Evolutionary conservation across 2,329 filamentous ascomycete species (phyloP).

Genomic region (Neofusicoccum umdonicola): DNA sequence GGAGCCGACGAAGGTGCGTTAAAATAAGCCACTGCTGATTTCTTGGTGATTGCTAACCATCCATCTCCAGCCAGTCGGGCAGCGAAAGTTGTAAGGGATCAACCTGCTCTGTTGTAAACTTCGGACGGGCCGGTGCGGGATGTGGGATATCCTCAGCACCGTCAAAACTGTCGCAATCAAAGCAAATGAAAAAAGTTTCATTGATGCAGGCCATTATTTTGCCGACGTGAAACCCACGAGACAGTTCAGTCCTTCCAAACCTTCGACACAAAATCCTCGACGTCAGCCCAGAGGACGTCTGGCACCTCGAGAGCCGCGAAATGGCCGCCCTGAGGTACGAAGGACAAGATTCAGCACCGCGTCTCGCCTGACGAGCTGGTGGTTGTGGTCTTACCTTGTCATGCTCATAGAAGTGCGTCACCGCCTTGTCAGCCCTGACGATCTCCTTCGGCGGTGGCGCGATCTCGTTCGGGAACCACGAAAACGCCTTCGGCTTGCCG

Average conservation of each 20-base stretch:
- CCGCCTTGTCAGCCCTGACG: constrained; percentile 2
- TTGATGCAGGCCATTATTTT: neutral
- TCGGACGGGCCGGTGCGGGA: neutral
- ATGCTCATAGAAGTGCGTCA: neutral
- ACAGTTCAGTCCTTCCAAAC: neutral
- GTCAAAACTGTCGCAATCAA: too few species aligned
- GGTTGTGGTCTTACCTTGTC: constrained; percentile 19
- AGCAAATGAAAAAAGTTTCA: neutral
- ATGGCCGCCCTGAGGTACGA: neutral
- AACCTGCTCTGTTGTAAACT: neutral
- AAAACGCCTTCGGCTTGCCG: constrained; percentile 44
- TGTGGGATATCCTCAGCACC: too few species aligned
- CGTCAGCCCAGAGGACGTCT: neutral
- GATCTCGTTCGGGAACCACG: constrained; percentile 45
- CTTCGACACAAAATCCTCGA: neutral
- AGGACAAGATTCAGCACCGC: neutral
- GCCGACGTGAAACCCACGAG: too few species aligned
- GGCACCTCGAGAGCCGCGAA: neutral
- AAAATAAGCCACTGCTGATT: too few species aligned
- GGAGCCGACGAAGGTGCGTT: neutral
- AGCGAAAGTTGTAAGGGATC: neutral
- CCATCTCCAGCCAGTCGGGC: neutral
- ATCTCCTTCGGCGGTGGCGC: constrained; percentile 36
- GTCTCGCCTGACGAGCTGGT: neutral
- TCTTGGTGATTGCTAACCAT: neutral